phyloP scores from a whole-genome alignment of 176 grass and related monocot species.

The Tillandsia fasciculata region DNA sequence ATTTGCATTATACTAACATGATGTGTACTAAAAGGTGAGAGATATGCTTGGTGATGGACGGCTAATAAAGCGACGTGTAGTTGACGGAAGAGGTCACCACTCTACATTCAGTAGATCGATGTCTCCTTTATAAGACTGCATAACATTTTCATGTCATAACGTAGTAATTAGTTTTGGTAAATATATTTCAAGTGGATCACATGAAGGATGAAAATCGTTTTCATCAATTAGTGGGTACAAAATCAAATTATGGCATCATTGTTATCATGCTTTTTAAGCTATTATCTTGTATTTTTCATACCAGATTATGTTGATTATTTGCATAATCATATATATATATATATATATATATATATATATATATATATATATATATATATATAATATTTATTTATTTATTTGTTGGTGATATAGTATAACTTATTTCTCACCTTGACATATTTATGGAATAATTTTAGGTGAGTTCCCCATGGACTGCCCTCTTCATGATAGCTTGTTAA shows the following conservation, averaged over 20 bases:
- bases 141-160: too few relatives aligned
- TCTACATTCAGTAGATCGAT: not conserved
- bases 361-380: not conserved
- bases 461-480: conserved; percentile 99
- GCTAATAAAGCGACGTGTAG: conserved; percentile 86
- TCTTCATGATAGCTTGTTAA: conserved; percentile 97
- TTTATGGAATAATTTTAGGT: conserved; percentile 39
- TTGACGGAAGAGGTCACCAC: conserved; percentile 76
- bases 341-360: not conserved
- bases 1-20: not conserved
- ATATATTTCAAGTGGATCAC: too few relatives aligned
- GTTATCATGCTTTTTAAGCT: not conserved
- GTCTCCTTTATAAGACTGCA: too few relatives aligned
- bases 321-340: too few relatives aligned
- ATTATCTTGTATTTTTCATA: too few relatives aligned
- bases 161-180: too few relatives aligned
- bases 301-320: too few relatives aligned
- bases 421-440: conserved; percentile 8
- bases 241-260: too few relatives aligned
- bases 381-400: conserved; percentile 10
- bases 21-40: conserved; percentile 54
- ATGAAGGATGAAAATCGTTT: too few relatives aligned
- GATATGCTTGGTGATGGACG: conserved; percentile 99
- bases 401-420: conserved; percentile 12
- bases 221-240: too few relatives aligned